These are phyloP conservation scores for Wickerhamiella nectarea DNA, from an alignment of 805 yeast species.

Conservation along the genomic window DNA sequence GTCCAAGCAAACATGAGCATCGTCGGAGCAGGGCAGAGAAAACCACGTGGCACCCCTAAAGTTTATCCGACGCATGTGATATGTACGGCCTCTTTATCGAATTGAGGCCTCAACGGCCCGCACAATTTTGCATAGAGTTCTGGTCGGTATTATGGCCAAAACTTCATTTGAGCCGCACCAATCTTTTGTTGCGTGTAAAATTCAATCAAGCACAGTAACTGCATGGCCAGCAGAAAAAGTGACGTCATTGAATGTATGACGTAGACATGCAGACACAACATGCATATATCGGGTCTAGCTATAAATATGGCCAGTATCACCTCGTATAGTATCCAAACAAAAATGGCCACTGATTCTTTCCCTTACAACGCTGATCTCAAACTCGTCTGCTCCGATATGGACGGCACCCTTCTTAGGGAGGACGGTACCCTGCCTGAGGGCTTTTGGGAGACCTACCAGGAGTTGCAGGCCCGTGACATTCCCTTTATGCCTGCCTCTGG, in stretches of 20 bases:
- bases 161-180: neutral
- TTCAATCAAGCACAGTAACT: neutral
- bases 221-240: neutral
- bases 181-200: neutral
- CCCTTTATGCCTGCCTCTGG: conserved; percentile 9
- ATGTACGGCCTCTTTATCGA: no score
- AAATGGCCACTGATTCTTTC: conserved; percentile 1
- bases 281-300: neutral
- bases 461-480: conserved; percentile 7
- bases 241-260: neutral
- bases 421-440: conserved; percentile 8
- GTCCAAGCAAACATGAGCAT: no score
- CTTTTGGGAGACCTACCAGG: conserved; percentile 10
- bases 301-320: neutral
- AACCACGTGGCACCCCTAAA: no score
- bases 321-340: neutral
- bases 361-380: conserved; percentile 4
- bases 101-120: no score
- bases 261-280: neutral
- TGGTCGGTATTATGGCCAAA: neutral
- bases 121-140: no score
- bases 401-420: conserved; percentile 7
- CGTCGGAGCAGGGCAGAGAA: no score
- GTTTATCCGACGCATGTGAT: no score
- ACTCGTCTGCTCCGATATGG: conserved; percentile 8